Evolutionary conservation across 306 rosid species (phyloP).

Genomic region (Oemleria cerasiformis): DNA sequence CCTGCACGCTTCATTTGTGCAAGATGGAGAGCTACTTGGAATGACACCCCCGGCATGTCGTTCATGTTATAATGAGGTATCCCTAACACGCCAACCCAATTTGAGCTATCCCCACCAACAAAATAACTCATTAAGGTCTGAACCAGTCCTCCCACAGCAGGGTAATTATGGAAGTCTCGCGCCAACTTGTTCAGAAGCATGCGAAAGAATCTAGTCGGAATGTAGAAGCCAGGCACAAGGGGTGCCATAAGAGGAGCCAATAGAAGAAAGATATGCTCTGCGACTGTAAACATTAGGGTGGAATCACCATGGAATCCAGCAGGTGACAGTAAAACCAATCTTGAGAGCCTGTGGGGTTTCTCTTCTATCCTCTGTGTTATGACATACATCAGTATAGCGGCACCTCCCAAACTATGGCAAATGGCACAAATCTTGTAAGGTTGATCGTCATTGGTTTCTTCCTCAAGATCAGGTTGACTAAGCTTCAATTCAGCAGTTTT

Average conservation of each 20-base stretch:
- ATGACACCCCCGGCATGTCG: conserved; percentile 91
- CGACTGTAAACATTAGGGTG: conserved; percentile 48
- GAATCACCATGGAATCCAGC: conserved; percentile 92
- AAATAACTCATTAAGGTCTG: conserved; percentile 83
- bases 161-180: conserved; percentile 80
- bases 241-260: conserved; percentile 63
- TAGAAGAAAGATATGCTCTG: conserved; percentile 47
- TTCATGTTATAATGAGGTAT: conserved; percentile 93
- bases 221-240: conserved; percentile 75
- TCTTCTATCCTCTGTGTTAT: conserved; percentile 57
- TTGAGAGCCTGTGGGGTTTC: conserved; percentile 83
- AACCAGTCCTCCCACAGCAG: conserved; percentile 91
- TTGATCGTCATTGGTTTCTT: conserved; percentile 56
- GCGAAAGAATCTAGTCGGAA: conserved; percentile 87
- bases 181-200: conserved; percentile 92
- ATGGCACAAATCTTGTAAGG: conserved; percentile 81
- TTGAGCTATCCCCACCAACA: conserved; percentile 94
- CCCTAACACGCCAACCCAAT: conserved; percentile 90
- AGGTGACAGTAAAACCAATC: conserved; percentile 77
- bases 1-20: conserved; percentile 78
- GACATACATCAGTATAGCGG: conserved; percentile 69
- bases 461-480: conserved; percentile 54
- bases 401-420: conserved; percentile 93
- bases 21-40: conserved; percentile 71
- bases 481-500: conserved; percentile 73